Evolutionary conservation across 1,139 yeast genomes (phyloP).

Genomic region (Suhomyces maxii): DNA sequence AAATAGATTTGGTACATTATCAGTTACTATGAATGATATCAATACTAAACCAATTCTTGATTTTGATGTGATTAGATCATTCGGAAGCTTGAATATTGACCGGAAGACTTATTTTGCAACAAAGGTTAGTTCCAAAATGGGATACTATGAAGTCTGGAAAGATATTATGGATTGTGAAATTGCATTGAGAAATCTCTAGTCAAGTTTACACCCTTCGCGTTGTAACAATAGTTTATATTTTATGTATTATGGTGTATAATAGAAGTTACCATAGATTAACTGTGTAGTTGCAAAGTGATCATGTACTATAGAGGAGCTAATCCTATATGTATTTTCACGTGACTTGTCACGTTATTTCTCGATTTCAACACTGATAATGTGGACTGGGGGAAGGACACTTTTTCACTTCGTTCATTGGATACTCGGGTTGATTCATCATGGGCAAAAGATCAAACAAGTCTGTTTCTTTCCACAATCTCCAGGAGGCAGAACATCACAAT

Average conservation of each 20-base stretch:
- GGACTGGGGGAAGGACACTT: too few relatives aligned
- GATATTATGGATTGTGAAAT: constrained; percentile 60
- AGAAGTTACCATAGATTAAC: background rate
- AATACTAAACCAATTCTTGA: constrained; percentile 62
- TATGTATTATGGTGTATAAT: background rate
- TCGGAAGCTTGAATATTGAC: constrained; percentile 56
- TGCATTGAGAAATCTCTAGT: constrained; percentile 25
- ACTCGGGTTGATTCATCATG: constrained; percentile 1
- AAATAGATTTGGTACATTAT: constrained; percentile 59
- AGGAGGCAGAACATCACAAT: constrained; percentile 1
- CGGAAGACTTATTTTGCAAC: constrained; percentile 52
- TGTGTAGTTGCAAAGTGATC: background rate
- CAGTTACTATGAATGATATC: constrained; percentile 34
- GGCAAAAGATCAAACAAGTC: constrained; percentile 15
- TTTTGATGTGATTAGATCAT: constrained; percentile 53
- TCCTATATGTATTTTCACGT: background rate
- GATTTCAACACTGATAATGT: too few relatives aligned
- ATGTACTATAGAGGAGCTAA: too few relatives aligned
- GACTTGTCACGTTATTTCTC: background rate
- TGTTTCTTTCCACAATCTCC: constrained; percentile 14
- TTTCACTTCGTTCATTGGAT: too few relatives aligned
- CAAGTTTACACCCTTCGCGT: too few relatives aligned
- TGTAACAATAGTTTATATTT: background rate
- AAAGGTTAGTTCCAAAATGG: constrained; percentile 56
- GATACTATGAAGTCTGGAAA: constrained; percentile 62